Base-by-base conservation (phyloP, 139 green algal genomes). In the Picochlorum sp. region DNA sequence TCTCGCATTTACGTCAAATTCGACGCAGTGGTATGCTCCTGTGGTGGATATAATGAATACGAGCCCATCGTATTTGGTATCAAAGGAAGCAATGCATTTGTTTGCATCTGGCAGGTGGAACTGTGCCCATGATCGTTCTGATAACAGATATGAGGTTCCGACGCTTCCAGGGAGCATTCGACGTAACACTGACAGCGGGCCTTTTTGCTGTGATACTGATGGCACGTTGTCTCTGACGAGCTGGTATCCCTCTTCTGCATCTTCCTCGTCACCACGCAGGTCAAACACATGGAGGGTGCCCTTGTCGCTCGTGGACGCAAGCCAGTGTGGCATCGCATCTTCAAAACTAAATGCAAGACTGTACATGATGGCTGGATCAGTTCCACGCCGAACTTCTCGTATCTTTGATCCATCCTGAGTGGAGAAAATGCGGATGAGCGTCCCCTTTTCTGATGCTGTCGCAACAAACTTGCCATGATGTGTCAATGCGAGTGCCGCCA, bases 221-320 rank as follows among this genome's bases (percentile, higher is more conserved):
- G 21, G 15, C 5, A 38, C 21, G 21, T 18, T 34, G 7, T 31
- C 20, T 23, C 20, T 23, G n/a, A 59, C 21, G n/a, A 34, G 26
- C 21, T 59, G 51, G 13, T 34, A 59, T 37, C 23, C 51, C 23
- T 34, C 51, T 6, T 38, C 20, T 30, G 26, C 21, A 59, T 30
- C 23, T 20, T 59, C 51, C 51, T 59, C 23, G n/a, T 34, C 51
- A 8, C 51, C 8, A 37, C 51, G 23, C 15, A 38, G 62, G 24
- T 57, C 65, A 55, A 83, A 90, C 21, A 90, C 70, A 66, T 92
- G 86, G 24, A 85, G 73, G 2, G 86, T 98, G 72, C 86, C 88
- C 66, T 95, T 96, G 80, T 96, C 88, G 63, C 81, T 92, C 15
- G 83, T 88, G 11, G 87, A 78, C 2, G 88, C 92, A 23, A 98